Base-by-base conservation (phyloP, 2,329 filamentous ascomycete species). In the Helotiales sp. region DNA sequence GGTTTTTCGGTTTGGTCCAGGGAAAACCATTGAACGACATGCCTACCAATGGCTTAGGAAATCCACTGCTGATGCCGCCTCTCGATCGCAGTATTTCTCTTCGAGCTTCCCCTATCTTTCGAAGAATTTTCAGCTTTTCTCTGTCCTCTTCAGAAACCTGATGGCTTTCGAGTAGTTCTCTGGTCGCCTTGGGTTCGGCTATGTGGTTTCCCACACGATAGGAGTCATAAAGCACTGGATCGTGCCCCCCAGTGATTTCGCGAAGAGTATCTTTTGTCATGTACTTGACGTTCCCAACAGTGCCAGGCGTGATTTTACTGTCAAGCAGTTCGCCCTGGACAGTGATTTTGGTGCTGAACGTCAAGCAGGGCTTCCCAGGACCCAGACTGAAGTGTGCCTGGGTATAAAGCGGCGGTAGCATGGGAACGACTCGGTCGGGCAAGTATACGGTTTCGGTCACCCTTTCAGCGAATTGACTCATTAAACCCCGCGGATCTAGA, bases 381-480 rank as follows among this genome's bases (percentile, higher is more conserved):
- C 80, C 83, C 28, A 91, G 79, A 47, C 89, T 90, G 69, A 88
- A 85, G 28, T 78, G 76, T 30, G 82, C 75, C n/a, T 78, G 76
- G n/a, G 85, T 80, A 26, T 85, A 73, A 37, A 79, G 76, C n/a
- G 80, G 72, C 6, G 85, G 83, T 57, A 91, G 78, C 87, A 91
- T 91, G 59, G 83, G 81, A 61, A 84, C 80, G 24, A 83, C 81
- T 72, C 87, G 83, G 1, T 87, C 87, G 3, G 86, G 81, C 20
- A 89, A 80, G 70, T 90, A 91, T 52, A 85, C 81, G n/a, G 85
- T 88, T 72, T 87, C 80, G 1, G 85, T 82, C 34, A 89, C 82
- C 68, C 87, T 81, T 66, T 89, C 84, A 54, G 92, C 88, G 73
- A 87, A 86, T 68, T 85, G 82, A 37, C 86, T 85, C 7, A 92